Percentiles rank a stretch among this genome's conserved stretches.
Evolutionary conservation across 1,139 yeast species (phyloP).

Genomic region (Saccharomycopsis phalli): DNA sequence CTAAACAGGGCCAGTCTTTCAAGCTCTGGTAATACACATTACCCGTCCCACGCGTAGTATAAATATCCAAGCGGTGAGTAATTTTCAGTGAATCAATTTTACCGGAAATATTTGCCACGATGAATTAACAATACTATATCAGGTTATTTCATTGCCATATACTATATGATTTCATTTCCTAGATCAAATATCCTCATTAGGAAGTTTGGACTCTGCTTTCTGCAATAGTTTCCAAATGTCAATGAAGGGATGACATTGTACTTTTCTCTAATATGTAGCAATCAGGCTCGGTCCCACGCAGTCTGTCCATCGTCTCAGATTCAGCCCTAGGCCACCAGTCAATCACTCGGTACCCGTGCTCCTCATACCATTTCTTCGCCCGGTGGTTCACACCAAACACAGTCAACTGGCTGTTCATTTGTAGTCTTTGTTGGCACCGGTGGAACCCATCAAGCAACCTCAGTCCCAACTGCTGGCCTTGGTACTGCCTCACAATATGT

Average conservation of each 20-base stretch:
- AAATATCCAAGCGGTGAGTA: not conserved
- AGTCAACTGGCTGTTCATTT: slow-evolving; percentile 34
- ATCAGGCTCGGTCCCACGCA: slow-evolving; percentile 29
- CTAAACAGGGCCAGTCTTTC: slow-evolving; percentile 36
- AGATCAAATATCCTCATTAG: slow-evolving; percentile 17
- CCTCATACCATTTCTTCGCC: slow-evolving; percentile 38
- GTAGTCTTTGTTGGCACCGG: not conserved
- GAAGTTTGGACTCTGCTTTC: slow-evolving; percentile 15
- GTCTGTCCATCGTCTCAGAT: slow-evolving; percentile 32
- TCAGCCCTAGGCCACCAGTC: slow-evolving; percentile 38
- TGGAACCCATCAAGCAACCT: slow-evolving; percentile 3
- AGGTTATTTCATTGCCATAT: slow-evolving; percentile 19
- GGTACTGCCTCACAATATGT: slow-evolving; percentile 4
- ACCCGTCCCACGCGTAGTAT: no score
- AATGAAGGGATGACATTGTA: slow-evolving; percentile 14
- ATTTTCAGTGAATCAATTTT: slow-evolving; percentile 17
- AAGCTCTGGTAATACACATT: slow-evolving; percentile 18
- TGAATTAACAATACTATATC: slow-evolving; percentile 10
- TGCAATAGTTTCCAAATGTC: slow-evolving; percentile 14
- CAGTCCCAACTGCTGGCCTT: slow-evolving; percentile 6
- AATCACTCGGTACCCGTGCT: slow-evolving; percentile 30
- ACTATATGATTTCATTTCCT: slow-evolving; percentile 16
- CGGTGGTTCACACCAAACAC: slow-evolving; percentile 40
- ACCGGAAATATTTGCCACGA: slow-evolving; percentile 20
- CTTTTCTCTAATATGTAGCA: slow-evolving; percentile 29